Conservation (phyloP, 441 rosid genomes). For the Gossypium lobatum region DNA sequence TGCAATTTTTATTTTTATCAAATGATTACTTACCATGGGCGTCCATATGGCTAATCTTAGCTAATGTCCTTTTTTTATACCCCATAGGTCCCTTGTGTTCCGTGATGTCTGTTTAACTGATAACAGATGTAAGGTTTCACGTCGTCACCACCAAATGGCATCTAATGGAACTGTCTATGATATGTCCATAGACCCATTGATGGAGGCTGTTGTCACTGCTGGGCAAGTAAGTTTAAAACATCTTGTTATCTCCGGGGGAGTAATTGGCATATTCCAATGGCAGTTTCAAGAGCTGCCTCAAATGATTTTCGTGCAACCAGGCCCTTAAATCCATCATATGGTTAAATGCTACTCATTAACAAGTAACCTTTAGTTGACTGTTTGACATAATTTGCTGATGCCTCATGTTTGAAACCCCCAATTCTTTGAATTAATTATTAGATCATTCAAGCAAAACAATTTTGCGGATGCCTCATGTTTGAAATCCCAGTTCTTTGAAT, state of each 20-base stretch:
- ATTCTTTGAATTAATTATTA: neutral
- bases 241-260: conserved; percentile 13
- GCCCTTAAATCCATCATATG: neutral
- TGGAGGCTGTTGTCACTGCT: conserved; percentile 63
- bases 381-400: neutral
- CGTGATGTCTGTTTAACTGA: conserved; percentile 47
- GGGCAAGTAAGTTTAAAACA: conserved; percentile 56
- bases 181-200: conserved; percentile 65
- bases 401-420: neutral
- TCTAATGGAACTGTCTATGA: conserved; percentile 81
- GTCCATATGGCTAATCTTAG: neutral
- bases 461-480: neutral
- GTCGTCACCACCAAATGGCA: conserved; percentile 60
- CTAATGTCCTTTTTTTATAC: conserved; percentile 18
- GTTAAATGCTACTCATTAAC: neutral
- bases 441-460: too few species aligned
- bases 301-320: neutral
- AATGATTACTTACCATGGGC: conserved; percentile 4
- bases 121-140: conserved; percentile 34
- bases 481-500: neutral
- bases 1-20: conserved; percentile 1
- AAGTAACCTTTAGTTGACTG: neutral
- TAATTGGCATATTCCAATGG: neutral
- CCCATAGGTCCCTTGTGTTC: conserved; percentile 54
- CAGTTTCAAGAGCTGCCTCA: conserved; percentile 6